Percentiles rank a stretch among this genome's conserved stretches.
Conservation (phyloP, 1,139 yeast genomes). For the Citeromyces siamensis region DNA sequence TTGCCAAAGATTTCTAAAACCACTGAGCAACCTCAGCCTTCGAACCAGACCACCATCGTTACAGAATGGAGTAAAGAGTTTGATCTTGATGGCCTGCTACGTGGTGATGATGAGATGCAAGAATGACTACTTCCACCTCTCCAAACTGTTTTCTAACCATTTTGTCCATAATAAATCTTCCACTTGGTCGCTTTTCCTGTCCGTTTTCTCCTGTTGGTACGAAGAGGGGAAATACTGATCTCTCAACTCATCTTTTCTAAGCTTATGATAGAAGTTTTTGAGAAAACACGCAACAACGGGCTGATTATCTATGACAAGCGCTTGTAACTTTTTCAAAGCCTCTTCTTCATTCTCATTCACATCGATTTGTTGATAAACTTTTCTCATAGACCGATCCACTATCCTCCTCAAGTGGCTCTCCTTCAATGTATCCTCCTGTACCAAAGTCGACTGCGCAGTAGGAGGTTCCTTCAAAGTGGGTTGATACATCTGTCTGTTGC, state of each 20-base stretch:
- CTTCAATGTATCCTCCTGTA: neutral
- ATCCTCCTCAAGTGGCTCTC: neutral
- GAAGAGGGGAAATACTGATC: neutral
- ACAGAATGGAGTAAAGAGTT: conserved; percentile 91
- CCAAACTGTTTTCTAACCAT: conserved; percentile 14
- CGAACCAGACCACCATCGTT: conserved; percentile 73
- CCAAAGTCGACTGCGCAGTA: neutral
- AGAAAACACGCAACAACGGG: neutral
- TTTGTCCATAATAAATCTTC: conserved; percentile 1
- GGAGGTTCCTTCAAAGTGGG: neutral
- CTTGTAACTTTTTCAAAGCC: conserved; percentile 7
- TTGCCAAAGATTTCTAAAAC: conserved; percentile 53
- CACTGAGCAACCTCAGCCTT: conserved; percentile 17
- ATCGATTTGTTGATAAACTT: neutral
- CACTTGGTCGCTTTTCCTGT: neutral
- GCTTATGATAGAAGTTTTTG: neutral
- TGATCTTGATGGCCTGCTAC: conserved; percentile 72
- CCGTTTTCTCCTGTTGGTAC: neutral
- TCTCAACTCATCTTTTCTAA: neutral
- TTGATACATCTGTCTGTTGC: conserved; percentile 11
- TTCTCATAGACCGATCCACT: neutral
- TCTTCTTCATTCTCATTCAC: conserved; percentile 2
- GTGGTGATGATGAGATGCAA: conserved; percentile 1
- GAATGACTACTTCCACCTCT: conserved; percentile 10
- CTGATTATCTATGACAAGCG: neutral